Conservation (phyloP, 345 rosid species). For the Citrus glauca region DNA sequence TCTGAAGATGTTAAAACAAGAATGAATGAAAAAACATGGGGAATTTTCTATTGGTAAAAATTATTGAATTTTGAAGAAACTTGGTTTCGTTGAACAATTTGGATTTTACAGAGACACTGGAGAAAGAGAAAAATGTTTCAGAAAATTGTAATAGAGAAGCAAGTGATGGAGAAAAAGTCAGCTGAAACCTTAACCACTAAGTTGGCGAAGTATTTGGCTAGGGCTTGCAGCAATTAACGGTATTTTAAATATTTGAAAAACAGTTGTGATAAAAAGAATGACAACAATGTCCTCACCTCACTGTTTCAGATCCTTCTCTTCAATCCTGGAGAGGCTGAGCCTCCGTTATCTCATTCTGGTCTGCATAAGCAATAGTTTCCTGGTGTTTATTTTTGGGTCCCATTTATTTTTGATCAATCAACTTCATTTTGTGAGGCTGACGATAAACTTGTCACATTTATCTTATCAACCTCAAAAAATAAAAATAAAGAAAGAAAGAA, state of each 20-base stretch:
- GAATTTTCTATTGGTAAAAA: background rate
- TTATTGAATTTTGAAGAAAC: background rate
- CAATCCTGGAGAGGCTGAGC: background rate
- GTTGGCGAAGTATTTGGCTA: slow-evolving; percentile 24
- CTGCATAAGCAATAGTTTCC: background rate
- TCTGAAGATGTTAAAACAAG: background rate
- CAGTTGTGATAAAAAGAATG: background rate
- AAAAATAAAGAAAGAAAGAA: too few species aligned
- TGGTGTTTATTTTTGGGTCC: background rate
- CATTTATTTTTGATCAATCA: background rate
- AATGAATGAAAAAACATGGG: background rate
- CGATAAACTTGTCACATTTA: too few species aligned
- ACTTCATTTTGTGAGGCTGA: background rate
- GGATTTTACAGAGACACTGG: background rate
- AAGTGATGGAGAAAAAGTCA: slow-evolving; percentile 27
- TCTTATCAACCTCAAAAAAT: background rate
- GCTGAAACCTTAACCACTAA: slow-evolving; percentile 22
- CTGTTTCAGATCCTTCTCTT: background rate
- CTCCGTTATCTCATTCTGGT: background rate
- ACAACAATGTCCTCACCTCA: background rate
- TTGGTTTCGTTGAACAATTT: background rate
- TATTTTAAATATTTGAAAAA: background rate
- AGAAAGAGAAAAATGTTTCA: background rate
- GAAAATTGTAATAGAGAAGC: background rate
- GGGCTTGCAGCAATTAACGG: slow-evolving; percentile 2